These are phyloP conservation scores for Neonectria punicea DNA, from an alignment of 2,329 filamentous ascomycete species.

Conservation along the genomic window DNA sequence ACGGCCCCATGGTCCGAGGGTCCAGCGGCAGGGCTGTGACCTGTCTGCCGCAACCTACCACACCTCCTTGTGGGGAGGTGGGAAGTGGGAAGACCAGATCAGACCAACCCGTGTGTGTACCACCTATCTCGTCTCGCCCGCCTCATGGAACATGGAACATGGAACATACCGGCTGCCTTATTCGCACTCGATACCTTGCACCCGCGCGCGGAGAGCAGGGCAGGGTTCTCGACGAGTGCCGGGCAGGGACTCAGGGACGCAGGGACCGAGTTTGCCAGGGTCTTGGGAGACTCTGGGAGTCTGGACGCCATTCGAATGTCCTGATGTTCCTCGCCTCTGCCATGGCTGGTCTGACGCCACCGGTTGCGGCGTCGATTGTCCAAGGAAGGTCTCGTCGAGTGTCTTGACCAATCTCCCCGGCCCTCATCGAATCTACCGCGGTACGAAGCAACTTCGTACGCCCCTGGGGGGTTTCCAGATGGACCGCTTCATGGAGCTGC, in stretches of 20 bases:
- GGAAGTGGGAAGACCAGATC: background rate
- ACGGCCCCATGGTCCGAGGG: background rate
- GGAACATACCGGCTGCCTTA: background rate
- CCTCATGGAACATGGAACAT: background rate
- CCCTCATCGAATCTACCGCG: background rate
- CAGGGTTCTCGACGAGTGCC: conserved; percentile 1
- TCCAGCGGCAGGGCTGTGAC: background rate
- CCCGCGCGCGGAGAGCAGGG: background rate
- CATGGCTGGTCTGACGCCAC: conserved; percentile 7
- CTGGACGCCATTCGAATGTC: conserved; percentile 1
- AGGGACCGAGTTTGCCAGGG: background rate
- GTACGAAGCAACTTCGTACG: background rate
- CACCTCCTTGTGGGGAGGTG: background rate
- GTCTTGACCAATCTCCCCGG: conserved; percentile 1
- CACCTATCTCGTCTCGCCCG: background rate
- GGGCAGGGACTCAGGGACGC: background rate
- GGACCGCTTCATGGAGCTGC: background rate
- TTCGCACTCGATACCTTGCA: background rate
- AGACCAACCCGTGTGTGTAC: background rate
- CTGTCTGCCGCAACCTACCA: background rate
- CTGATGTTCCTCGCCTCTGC: background rate
- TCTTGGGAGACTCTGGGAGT: background rate
- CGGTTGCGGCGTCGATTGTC: conserved; percentile 3
- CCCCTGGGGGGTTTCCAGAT: conserved; percentile 1
- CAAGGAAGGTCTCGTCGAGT: background rate